Conservation (phyloP, 208 protist species). For the Trypanosoma vivax region DNA sequence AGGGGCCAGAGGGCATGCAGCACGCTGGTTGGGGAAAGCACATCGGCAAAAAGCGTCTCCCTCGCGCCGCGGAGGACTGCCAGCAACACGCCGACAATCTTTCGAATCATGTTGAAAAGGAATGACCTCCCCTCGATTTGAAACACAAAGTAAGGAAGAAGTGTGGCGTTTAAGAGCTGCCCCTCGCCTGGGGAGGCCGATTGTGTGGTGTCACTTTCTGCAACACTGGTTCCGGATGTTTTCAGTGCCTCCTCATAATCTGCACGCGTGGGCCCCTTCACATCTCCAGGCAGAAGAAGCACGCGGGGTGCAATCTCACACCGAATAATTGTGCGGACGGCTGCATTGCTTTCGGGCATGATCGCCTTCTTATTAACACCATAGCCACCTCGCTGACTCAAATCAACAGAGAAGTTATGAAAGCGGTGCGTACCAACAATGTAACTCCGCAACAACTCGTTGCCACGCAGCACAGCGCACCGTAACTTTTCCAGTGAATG, state of each 20-base stretch:
- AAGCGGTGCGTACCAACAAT: conserved; percentile 70
- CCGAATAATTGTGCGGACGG: conserved; percentile 57
- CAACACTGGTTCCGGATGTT: background rate
- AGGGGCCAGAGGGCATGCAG: conserved; percentile 61
- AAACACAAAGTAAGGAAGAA: conserved; percentile 66
- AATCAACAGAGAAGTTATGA: conserved; percentile 82
- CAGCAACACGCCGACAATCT: conserved; percentile 66
- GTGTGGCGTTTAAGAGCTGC: background rate
- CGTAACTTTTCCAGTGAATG: conserved; percentile 26
- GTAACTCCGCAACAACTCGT: conserved; percentile 31
- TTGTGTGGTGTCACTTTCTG: background rate
- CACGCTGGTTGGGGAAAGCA: conserved; percentile 43
- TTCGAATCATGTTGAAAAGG: conserved; percentile 88
- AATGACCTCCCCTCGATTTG: conserved; percentile 83
- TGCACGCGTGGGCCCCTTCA: conserved; percentile 4
- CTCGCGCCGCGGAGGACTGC: conserved; percentile 56
- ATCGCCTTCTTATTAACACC: conserved; percentile 38
- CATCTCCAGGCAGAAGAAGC: conserved; percentile 33
- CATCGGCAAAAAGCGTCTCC: conserved; percentile 33
- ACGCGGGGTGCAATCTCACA: conserved; percentile 56
- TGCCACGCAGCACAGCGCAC: conserved; percentile 26
- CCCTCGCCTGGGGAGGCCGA: background rate
- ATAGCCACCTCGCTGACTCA: conserved; percentile 21
- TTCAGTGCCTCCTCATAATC: conserved; percentile 4
- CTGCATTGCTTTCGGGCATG: conserved; percentile 49